Conservation (phyloP, 176 grass and related monocot species). For the Carex kokanica region DNA sequence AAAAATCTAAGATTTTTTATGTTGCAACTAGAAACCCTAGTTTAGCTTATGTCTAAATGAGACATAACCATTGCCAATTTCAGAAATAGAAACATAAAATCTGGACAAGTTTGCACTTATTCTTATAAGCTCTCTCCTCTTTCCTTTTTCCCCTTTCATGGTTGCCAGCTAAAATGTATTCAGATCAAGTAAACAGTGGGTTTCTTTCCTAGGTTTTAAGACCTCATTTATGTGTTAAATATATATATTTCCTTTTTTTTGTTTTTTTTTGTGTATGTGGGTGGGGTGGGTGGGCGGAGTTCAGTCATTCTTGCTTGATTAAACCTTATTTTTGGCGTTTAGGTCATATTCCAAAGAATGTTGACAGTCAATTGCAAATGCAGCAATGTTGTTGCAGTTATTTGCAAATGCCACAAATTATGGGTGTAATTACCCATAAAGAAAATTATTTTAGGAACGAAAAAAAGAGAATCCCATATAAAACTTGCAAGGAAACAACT, state of each 20-base stretch:
- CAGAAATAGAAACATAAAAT: background rate
- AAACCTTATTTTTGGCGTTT: background rate
- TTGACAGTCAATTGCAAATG: background rate
- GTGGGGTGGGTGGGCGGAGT: background rate
- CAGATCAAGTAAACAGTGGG: background rate
- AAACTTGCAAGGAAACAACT: constrained; percentile 1
- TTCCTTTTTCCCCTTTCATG: background rate
- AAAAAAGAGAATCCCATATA: background rate
- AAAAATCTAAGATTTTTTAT: background rate
- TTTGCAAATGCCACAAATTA: background rate
- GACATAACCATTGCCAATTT: background rate
- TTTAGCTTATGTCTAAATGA: background rate
- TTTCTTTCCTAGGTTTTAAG: background rate
- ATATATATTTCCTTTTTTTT: background rate
- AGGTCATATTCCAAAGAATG: background rate
- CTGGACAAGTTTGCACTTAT: background rate
- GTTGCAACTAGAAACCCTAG: background rate
- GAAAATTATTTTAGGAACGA: background rate
- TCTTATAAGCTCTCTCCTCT: background rate
- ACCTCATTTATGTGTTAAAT: background rate
- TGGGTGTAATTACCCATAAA: background rate
- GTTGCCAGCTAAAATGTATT: background rate
- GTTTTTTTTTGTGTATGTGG: too few relatives aligned
- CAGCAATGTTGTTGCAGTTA: background rate
- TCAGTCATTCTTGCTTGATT: background rate